Conservation (phyloP, 2,329 filamentous ascomycete genomes). For the Fusarium lyarnte region DNA sequence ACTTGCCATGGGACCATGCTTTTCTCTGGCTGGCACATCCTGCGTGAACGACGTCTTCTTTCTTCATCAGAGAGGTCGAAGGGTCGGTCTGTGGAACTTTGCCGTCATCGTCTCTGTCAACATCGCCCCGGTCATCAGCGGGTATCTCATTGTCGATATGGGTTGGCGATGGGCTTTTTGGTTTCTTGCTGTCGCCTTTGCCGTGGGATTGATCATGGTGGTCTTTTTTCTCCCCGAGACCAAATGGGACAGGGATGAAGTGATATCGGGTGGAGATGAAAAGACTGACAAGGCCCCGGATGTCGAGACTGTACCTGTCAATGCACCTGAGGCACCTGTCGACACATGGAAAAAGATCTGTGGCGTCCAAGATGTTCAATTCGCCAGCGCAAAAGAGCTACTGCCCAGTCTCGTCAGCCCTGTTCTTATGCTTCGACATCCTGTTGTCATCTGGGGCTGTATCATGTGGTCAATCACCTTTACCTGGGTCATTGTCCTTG, state of each 20-base stretch:
- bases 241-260: background rate
- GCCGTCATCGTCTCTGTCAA: background rate
- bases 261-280: background rate
- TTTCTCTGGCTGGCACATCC: background rate
- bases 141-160: slow-evolving; percentile 2
- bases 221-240: background rate
- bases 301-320: too few relatives aligned
- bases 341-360: background rate
- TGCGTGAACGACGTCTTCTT: slow-evolving; percentile 1
- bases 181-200: background rate
- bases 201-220: background rate
- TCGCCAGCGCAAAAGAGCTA: background rate
- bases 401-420: background rate
- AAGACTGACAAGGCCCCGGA: background rate
- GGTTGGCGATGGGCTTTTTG: slow-evolving; percentile 4
- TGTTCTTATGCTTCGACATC: background rate
- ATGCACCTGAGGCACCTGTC: background rate
- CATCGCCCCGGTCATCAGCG: slow-evolving; percentile 1
- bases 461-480: slow-evolving; percentile 8
- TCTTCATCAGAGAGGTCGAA: background rate
- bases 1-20: background rate
- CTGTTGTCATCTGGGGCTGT: background rate
- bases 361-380: background rate
- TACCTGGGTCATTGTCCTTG: slow-evolving; percentile 1
- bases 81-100: slow-evolving; percentile 3